Evolutionary conservation across 2,329 filamentous ascomycete species (phyloP), one percentile per base, ranked within the genome.

Genomic region (Amauroascus verrucosus): DNA sequence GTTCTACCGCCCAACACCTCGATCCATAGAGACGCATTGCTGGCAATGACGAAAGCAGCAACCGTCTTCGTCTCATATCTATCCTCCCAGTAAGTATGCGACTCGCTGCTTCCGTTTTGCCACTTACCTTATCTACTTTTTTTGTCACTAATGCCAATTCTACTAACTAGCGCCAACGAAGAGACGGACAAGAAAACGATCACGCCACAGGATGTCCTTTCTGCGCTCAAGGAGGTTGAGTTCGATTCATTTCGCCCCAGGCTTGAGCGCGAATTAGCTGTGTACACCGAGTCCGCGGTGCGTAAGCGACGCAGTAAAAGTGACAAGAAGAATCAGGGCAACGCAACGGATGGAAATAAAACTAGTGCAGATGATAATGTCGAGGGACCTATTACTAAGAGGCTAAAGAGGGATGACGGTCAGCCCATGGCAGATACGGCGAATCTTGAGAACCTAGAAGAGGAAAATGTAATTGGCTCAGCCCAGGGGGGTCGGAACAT

Each of bases 21-120:
- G 46, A 80, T 84, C 38, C 78, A 82, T 61, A 83, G 82, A 67
- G 81, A 84, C 68, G 81, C 81, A 9, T 68, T 83, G 3, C 68
- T 82, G 14, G 81, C 81, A 6, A 76, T 84, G 57, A 78, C 80
- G 48, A 84, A 83, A 63, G 79, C 79, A 57, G 81, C 81, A 26
- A 84, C 81, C 3, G 81, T 84, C 3, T 84, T 84, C 65, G 77
- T 84, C 16, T 83, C 78, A 56, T 83, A 83, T 64, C 68, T 83
- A 46, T 77, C 79, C 54, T 75, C 77, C 54, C 74, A 77, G 79
- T 82, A 72, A 56, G 77, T 64, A 16, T 9, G 13, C 3, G 8
- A 6, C 1, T 32, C 13, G 7, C 30, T 1, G 30, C 38, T 20
- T 18, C 18, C 18, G 35, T 40, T 16, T 28, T 32, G 35, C 16